Percentiles rank a stretch among this genome's conserved stretches.
These are phyloP conservation scores for Nemania diffusa DNA, from an alignment of 2,329 filamentous ascomycete genomes.

Conservation along the genomic window DNA sequence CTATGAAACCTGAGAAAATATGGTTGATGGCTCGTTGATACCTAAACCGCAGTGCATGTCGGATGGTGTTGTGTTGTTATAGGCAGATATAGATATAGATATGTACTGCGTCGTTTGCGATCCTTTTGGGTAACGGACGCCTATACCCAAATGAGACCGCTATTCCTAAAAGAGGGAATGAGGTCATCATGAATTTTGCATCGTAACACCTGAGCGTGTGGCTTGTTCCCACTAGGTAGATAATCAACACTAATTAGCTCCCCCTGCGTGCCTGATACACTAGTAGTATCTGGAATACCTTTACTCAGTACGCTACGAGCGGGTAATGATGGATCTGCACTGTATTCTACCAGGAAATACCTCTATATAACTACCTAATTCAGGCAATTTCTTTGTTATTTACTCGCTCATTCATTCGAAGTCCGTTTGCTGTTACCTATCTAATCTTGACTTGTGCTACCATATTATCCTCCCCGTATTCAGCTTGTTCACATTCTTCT, in stretches of 20 bases:
- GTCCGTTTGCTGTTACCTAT: neutral
- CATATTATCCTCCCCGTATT: neutral
- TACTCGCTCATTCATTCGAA: neutral
- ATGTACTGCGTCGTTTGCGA: neutral
- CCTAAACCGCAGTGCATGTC: neutral
- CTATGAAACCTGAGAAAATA: neutral
- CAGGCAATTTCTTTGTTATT: conserved; percentile 6
- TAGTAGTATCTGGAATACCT: conserved; percentile 18
- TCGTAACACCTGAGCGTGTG: conserved; percentile 14
- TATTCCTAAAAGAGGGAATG: conserved; percentile 25
- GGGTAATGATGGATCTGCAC: conserved; percentile 1
- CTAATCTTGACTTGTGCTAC: neutral
- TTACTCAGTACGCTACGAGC: neutral
- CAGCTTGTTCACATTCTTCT: neutral
- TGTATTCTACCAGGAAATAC: neutral
- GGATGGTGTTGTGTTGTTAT: neutral
- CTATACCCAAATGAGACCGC: neutral
- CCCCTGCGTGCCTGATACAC: neutral
- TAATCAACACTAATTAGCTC: conserved; percentile 1
- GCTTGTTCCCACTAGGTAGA: conserved; percentile 20
- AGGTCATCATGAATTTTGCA: conserved; percentile 26
- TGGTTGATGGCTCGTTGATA: neutral
- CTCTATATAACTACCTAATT: neutral
- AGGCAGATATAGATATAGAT: neutral
- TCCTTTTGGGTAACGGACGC: neutral